phyloP scores from a whole-genome alignment of 1,139 yeast species.

The Candida sp. region DNA sequence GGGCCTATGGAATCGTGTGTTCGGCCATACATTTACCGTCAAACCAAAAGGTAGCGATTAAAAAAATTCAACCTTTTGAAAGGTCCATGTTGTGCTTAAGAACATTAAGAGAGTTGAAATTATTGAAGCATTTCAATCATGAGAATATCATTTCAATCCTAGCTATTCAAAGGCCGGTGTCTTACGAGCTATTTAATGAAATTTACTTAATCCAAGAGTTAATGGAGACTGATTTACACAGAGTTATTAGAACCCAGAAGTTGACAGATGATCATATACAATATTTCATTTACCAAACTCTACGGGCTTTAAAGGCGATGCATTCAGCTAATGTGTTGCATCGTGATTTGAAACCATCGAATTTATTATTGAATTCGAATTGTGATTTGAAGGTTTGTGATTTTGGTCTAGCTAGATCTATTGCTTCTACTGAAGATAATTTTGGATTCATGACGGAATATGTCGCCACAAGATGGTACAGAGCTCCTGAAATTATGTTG shows the following conservation, averaged over 20 bases:
- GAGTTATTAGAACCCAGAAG: constrained; percentile 50
- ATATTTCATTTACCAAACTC: constrained; percentile 62
- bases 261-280: constrained; percentile 66
- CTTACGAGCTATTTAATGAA: constrained; percentile 48
- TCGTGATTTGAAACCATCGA: constrained; percentile 39
- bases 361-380: constrained; percentile 29
- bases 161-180: constrained; percentile 36
- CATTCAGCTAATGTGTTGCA: constrained; percentile 54
- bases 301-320: constrained; percentile 60
- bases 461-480: constrained; percentile 78
- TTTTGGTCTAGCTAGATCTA: constrained; percentile 50
- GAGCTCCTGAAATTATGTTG: constrained; percentile 79
- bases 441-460: constrained; percentile 57
- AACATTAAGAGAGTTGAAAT: constrained; percentile 39
- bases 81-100: constrained; percentile 35
- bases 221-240: constrained; percentile 67
- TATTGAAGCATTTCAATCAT: constrained; percentile 32
- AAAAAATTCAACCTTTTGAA: constrained; percentile 39
- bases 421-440: constrained; percentile 32
- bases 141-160: constrained; percentile 38
- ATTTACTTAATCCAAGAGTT: constrained; percentile 69
- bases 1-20: constrained; percentile 46
- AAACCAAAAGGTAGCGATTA: constrained; percentile 38
- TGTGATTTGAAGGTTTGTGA: constrained; percentile 50
- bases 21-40: constrained; percentile 38